Evolutionary conservation across 2,329 filamentous ascomycete genomes (phyloP).

Genomic region (Ilyonectria robusta): DNA sequence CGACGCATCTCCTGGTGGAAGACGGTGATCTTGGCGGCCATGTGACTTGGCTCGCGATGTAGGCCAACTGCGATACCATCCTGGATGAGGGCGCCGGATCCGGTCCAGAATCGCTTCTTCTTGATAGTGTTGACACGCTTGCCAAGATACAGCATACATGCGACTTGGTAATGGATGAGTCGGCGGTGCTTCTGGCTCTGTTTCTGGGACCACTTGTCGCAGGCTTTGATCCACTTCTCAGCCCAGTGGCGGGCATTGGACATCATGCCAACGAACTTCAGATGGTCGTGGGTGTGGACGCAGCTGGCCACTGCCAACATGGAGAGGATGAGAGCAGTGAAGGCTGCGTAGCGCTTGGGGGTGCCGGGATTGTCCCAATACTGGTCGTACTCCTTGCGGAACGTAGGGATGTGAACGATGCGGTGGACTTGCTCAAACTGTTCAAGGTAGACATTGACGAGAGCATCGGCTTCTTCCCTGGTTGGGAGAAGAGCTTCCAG

Average conservation of each 20-base stretch:
- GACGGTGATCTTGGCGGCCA: slow-evolving; percentile 68
- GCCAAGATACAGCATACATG: slow-evolving; percentile 71
- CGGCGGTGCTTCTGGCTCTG: slow-evolving; percentile 75
- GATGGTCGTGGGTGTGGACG: slow-evolving; percentile 65
- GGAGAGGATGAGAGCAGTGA: slow-evolving; percentile 71
- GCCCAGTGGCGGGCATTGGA: slow-evolving; percentile 69
- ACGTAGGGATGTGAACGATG: slow-evolving; percentile 73
- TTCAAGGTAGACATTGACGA: slow-evolving; percentile 66
- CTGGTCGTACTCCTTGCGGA: slow-evolving; percentile 67
- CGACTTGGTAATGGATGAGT: slow-evolving; percentile 73
- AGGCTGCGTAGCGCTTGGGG: slow-evolving; percentile 63
- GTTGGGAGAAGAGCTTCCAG: slow-evolving; percentile 66
- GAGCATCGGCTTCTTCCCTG: slow-evolving; percentile 63
- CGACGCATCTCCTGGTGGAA: slow-evolving; percentile 75
- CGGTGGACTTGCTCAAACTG: slow-evolving; percentile 70
- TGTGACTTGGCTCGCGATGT: slow-evolving; percentile 71
- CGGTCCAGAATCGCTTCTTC: slow-evolving; percentile 76
- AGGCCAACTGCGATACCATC: slow-evolving; percentile 72
- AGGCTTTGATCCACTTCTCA: slow-evolving; percentile 69
- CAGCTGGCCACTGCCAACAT: slow-evolving; percentile 74
- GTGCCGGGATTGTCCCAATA: slow-evolving; percentile 66
- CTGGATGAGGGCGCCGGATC: slow-evolving; percentile 68
- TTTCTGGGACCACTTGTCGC: slow-evolving; percentile 66
- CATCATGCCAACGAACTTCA: slow-evolving; percentile 71
- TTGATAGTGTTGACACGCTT: slow-evolving; percentile 75